Evolutionary conservation across 805 yeast genomes (phyloP).

Genomic region (Jamesozyma hellenica): DNA sequence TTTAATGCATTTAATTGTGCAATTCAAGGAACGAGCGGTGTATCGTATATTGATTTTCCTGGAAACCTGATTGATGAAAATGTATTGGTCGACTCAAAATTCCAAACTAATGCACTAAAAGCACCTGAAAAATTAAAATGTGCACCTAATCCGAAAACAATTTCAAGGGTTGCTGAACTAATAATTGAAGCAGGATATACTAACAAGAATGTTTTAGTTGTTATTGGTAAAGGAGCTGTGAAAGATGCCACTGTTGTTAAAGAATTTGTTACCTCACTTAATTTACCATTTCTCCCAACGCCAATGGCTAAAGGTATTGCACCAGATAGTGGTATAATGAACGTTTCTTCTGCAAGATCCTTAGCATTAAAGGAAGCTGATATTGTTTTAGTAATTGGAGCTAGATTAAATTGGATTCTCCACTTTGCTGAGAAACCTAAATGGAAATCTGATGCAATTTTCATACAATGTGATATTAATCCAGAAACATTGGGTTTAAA

Average conservation of each 20-base stretch:
- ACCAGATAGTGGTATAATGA: conserved; percentile 37
- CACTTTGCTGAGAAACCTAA: conserved; percentile 56
- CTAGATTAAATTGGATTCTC: conserved; percentile 63
- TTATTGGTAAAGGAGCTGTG: conserved; percentile 61
- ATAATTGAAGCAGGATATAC: conserved; percentile 19
- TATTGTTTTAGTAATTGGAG: conserved; percentile 51
- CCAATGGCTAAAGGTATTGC: conserved; percentile 75
- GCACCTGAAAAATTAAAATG: conserved; percentile 7
- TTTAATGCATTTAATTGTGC: conserved; percentile 19
- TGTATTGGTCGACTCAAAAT: conserved; percentile 2
- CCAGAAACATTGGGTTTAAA: conserved; percentile 46
- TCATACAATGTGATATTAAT: conserved; percentile 48
- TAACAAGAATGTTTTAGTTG: conserved; percentile 41
- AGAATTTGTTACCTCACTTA: conserved; percentile 33
- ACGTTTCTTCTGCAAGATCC: conserved; percentile 56
- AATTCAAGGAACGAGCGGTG: conserved; percentile 44
- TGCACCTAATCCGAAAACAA: conserved; percentile 10
- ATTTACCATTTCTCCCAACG: conserved; percentile 54
- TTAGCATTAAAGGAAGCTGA: conserved; percentile 48
- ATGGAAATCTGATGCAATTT: conserved; percentile 35
- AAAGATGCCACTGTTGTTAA: conserved; percentile 34
- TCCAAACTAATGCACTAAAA: neutral
- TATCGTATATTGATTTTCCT: conserved; percentile 55
- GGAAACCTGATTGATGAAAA: conserved; percentile 41
- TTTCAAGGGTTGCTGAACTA: conserved; percentile 27